Percentiles rank a stretch among this genome's conserved stretches.
Conservation (phyloP, 768 basidiomycete genomes). For the Suillus sp. region DNA sequence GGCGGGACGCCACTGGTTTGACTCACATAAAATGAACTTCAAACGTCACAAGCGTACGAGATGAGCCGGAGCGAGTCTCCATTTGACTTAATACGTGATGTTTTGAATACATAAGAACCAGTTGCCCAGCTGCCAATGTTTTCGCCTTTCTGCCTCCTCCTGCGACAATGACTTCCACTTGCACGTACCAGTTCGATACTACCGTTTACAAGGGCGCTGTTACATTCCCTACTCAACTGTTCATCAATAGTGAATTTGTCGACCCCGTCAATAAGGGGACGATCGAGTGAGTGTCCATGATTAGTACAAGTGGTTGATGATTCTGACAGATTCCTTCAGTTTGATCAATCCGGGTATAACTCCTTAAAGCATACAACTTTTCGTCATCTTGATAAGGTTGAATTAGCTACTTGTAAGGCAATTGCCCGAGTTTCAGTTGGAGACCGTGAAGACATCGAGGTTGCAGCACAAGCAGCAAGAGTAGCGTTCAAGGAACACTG, state of each 20-base stretch:
- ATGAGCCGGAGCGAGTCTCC: no score
- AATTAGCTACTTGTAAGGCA: conserved; percentile 63
- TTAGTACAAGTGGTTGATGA: background rate
- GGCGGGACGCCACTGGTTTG: background rate
- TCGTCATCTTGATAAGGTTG: conserved; percentile 17
- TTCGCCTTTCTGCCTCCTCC: background rate
- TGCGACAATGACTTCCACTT: conserved; percentile 37
- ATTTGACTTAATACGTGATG: background rate
- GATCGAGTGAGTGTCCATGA: conserved; percentile 11
- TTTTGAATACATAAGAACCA: background rate
- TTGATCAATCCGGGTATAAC: conserved; percentile 58
- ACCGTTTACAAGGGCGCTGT: conserved; percentile 54
- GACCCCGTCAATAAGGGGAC: conserved; percentile 13
- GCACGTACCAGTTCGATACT: conserved; percentile 51
- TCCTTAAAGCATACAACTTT: conserved; percentile 1
- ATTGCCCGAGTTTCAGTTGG: conserved; percentile 61
- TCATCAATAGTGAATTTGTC: conserved; percentile 55
- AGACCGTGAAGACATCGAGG: conserved; percentile 70
- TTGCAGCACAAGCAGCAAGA: conserved; percentile 68
- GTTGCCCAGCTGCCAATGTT: background rate
- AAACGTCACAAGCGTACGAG: background rate
- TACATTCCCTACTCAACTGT: conserved; percentile 61
- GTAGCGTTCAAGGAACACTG: conserved; percentile 63
- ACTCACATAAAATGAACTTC: background rate
- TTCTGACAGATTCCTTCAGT: conserved; percentile 30